Evolutionary conservation across 208 protist genomes (phyloP), one percentile per base, ranked within the genome.

Genomic region (Acanthamoeba divionensis): DNA sequence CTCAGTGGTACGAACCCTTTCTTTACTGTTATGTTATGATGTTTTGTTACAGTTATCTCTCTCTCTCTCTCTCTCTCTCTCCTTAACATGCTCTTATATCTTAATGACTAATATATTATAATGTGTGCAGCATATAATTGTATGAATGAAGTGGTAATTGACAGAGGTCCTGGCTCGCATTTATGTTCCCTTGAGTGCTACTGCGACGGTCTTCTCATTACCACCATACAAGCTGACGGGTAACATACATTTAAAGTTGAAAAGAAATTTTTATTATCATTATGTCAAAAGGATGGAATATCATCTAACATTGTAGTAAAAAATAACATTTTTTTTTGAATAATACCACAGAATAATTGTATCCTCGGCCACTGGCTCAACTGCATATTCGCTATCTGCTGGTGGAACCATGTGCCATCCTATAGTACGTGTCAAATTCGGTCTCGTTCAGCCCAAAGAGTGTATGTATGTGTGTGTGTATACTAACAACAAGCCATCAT

Each of bases 401-500:
- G 97, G 97, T 52, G 97, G 97, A 5, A 66, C 95, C 12, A 94
- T 98, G 31, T 93, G 97, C 18, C 95, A 96, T 88, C 96, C 96
- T 26, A 60, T 38, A 15, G 91, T 97, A 6, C 93, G 94, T 2
- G 50, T 89, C n/a, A 95, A 98, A 24, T 65, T 50, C 52, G 67
- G 12, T 26, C 67, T 79, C 67, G 13, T 26, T 24, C 52, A n/a
- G 18, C 13, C 52, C 52, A 57, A 13, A n/a, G 18, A 18, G 13
- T 57, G 52, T 13, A n/a, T 57, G 52, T 13, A 13, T 57, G 52
- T 57, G 52, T 67, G 13, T 18, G n/a, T n/a, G n/a, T n/a, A n/a
- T n/a, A n/a, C n/a, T n/a, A n/a, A n/a, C n/a, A n/a, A n/a, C n/a
- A n/a, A n/a, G n/a, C n/a, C n/a, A n/a, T n/a, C 18, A n/a, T n/a